phyloP scores from a whole-genome alignment of 2,329 filamentous ascomycete species.

The Pezicula rhizophila region DNA sequence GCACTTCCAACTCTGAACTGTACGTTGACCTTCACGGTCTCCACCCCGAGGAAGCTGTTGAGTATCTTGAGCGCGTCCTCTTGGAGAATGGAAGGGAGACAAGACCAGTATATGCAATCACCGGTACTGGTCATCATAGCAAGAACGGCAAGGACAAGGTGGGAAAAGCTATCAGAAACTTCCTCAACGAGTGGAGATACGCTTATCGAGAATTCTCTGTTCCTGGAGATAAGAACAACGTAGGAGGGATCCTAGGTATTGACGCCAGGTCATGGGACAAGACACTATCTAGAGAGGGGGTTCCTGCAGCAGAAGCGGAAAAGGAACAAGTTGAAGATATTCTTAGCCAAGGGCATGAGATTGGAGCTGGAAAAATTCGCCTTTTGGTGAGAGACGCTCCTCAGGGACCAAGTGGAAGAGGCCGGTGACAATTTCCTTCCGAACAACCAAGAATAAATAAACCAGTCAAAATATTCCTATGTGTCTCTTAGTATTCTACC shows the following conservation, averaged over 20 bases:
- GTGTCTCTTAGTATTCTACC: neutral
- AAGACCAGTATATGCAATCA: conserved; percentile 87
- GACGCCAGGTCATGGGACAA: conserved; percentile 64
- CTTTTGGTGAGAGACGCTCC: conserved; percentile 50
- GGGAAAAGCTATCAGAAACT: conserved; percentile 84
- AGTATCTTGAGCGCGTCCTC: conserved; percentile 84
- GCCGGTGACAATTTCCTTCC: conserved; percentile 16
- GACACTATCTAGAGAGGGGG: conserved; percentile 44
- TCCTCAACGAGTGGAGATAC: conserved; percentile 93
- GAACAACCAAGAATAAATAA: conserved; percentile 21
- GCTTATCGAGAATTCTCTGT: conserved; percentile 95
- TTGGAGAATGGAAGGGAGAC: conserved; percentile 70
- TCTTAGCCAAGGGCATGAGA: conserved; percentile 60
- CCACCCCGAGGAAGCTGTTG: conserved; percentile 94
- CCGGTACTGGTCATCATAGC: conserved; percentile 92
- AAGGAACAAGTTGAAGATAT: conserved; percentile 43
- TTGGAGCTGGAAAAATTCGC: conserved; percentile 60
- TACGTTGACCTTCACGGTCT: conserved; percentile 97
- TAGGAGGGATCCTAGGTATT: conserved; percentile 70
- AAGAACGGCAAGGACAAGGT: conserved; percentile 99
- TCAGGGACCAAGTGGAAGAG: conserved; percentile 22
- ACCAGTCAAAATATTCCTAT: conserved; percentile 13
- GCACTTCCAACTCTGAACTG: conserved; percentile 57
- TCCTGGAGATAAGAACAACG: conserved; percentile 78
- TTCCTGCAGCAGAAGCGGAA: conserved; percentile 21